These are phyloP conservation scores for Dictyostelium discoideum DNA, from an alignment of 78 protist genomes.

Conservation along the genomic window dicty_2.7 NC_007088.5:3585501-3586000, in stretches of 20 bases:
- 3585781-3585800: no score
- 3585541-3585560: constrained; percentile 50
- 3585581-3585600: constrained; percentile 43
- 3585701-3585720: constrained; percentile 68
- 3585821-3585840: constrained; percentile 56
- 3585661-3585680: constrained; percentile 80
- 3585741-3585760: background rate
- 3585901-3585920: constrained; percentile 83
- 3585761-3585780: background rate
- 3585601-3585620: constrained; percentile 68
- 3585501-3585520: constrained; percentile 67
- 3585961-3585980: constrained; percentile 68
- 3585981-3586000: constrained; percentile 18
- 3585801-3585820: no score
- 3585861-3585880: constrained; percentile 57
- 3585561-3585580: constrained; percentile 70
- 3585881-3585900: constrained; percentile 68
- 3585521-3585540: constrained; percentile 53
- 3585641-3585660: constrained; percentile 66
- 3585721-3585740: constrained; percentile 8
- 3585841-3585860: constrained; percentile 68
- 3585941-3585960: constrained; percentile 64
- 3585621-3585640: constrained; percentile 72
- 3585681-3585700: constrained; percentile 64
- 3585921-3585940: constrained; percentile 76